Evolutionary conservation across 2,329 filamentous ascomycete genomes (phyloP).

Genomic region (Aureobasidium sp.): DNA sequence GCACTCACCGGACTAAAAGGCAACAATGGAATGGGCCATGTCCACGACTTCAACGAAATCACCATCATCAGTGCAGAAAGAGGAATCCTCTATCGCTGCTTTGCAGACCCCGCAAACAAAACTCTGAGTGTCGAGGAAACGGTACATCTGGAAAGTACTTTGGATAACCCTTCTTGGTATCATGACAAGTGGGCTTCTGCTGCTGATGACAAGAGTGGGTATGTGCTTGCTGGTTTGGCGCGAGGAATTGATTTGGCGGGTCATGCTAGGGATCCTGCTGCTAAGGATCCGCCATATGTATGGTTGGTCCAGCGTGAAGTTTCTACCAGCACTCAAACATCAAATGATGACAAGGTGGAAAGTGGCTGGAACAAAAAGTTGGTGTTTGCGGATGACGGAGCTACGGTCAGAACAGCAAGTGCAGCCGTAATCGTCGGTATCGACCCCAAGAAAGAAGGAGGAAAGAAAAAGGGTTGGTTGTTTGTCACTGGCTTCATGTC

Average conservation of each 20-base stretch:
- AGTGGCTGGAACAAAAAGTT: conserved; percentile 38
- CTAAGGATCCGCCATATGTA: conserved; percentile 39
- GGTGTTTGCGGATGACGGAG: conserved; percentile 52
- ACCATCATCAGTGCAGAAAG: conserved; percentile 34
- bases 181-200: conserved; percentile 42
- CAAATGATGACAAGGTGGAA: neutral
- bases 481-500: conserved; percentile 51
- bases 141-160: conserved; percentile 36
- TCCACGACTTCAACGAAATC: conserved; percentile 24
- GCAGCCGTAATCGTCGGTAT: conserved; percentile 47
- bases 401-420: conserved; percentile 42
- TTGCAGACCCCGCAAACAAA: neutral
- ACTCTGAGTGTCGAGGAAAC: conserved; percentile 36
- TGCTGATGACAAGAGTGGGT: conserved; percentile 45
- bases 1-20: conserved; percentile 42
- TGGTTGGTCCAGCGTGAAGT: conserved; percentile 30
- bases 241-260: conserved; percentile 32
- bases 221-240: conserved; percentile 43
- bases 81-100: conserved; percentile 40
- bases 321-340: neutral
- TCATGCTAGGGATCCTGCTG: conserved; percentile 32
- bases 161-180: conserved; percentile 55
- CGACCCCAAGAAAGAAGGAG: conserved; percentile 37
- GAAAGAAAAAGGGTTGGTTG: conserved; percentile 46
- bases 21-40: conserved; percentile 49